Percentiles rank a stretch among this genome's conserved stretches.
phyloP scores from a whole-genome alignment of 1,284 basidiomycete species.

The Kalmanozyma brasiliensis region DNA sequence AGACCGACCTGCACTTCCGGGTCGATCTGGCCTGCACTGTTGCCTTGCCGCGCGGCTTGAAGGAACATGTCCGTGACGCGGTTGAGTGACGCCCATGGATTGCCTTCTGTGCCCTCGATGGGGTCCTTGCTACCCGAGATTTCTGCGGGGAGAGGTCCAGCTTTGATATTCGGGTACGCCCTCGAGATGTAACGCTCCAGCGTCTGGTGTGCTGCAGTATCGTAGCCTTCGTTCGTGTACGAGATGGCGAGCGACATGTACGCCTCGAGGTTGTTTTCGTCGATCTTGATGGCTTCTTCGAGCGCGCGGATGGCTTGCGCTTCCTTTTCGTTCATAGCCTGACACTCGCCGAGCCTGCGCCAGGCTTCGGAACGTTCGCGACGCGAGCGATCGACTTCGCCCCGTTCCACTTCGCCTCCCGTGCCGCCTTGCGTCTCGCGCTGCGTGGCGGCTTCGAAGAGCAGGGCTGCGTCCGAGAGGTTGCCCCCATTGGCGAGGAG shows the following conservation, averaged over 20 bases:
- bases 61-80: slow-evolving; percentile 86
- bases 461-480: slow-evolving; percentile 81
- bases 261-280: slow-evolving; percentile 76
- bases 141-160: slow-evolving; percentile 73
- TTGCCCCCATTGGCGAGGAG: slow-evolving; percentile 80
- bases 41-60: slow-evolving; percentile 77
- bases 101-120: slow-evolving; percentile 64
- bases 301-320: slow-evolving; percentile 72
- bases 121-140: slow-evolving; percentile 73
- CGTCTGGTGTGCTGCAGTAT: slow-evolving; percentile 86
- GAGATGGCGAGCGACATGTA: slow-evolving; percentile 80
- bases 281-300: slow-evolving; percentile 73
- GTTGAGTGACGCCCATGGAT: slow-evolving; percentile 85
- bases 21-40: slow-evolving; percentile 76
- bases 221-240: slow-evolving; percentile 94
- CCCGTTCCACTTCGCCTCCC: slow-evolving; percentile 77
- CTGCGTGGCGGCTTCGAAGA: slow-evolving; percentile 82
- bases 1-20: slow-evolving; percentile 93
- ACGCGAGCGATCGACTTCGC: slow-evolving; percentile 68
- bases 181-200: slow-evolving; percentile 86
- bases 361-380: slow-evolving; percentile 80
- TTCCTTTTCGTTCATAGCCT: slow-evolving; percentile 91
- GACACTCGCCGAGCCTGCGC: slow-evolving; percentile 90
- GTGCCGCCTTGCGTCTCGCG: slow-evolving; percentile 50
- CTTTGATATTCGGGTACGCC: slow-evolving; percentile 75